These are phyloP conservation scores for Ceriops zippeliana DNA, from an alignment of 345 rosid genomes.

Conservation along the genomic window DNA sequence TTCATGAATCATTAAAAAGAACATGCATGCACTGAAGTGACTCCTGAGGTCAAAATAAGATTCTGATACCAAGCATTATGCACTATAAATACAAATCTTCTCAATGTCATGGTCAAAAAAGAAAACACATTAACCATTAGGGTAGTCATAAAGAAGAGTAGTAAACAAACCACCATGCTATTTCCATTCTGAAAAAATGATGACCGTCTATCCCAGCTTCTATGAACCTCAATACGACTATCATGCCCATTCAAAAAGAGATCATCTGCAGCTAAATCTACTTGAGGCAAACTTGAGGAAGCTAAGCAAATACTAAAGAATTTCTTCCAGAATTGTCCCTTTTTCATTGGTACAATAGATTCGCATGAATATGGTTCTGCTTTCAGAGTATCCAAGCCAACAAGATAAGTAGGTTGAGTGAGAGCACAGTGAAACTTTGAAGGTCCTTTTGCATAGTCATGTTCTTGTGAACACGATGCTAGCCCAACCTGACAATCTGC, in stretches of 20 bases:
- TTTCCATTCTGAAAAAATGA: constrained; percentile 67
- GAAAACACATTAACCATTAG: neutral
- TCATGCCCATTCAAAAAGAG: constrained; percentile 39
- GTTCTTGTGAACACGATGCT: constrained; percentile 25
- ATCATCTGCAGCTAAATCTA: constrained; percentile 46
- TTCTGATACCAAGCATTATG: neutral
- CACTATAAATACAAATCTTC: neutral
- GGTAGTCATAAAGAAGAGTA: constrained; percentile 10
- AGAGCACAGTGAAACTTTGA: constrained; percentile 30
- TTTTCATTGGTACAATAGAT: constrained; percentile 49
- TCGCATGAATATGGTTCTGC: constrained; percentile 42
- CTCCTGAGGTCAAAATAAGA: neutral
- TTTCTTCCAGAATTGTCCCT: constrained; percentile 64
- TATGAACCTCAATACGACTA: constrained; percentile 66
- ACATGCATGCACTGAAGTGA: neutral
- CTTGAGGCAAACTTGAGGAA: constrained; percentile 48
- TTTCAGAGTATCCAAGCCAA: constrained; percentile 69
- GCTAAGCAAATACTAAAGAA: constrained; percentile 64
- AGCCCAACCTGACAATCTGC: constrained; percentile 52
- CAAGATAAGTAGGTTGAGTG: constrained; percentile 65
- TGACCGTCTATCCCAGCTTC: constrained; percentile 50
- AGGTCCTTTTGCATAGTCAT: constrained; percentile 24
- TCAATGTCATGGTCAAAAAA: neutral
- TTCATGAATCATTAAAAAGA: neutral
- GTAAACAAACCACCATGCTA: constrained; percentile 63